These are phyloP conservation scores for Yarrowia bubula DNA, from an alignment of 805 yeast species.

Conservation along the genomic window DNA sequence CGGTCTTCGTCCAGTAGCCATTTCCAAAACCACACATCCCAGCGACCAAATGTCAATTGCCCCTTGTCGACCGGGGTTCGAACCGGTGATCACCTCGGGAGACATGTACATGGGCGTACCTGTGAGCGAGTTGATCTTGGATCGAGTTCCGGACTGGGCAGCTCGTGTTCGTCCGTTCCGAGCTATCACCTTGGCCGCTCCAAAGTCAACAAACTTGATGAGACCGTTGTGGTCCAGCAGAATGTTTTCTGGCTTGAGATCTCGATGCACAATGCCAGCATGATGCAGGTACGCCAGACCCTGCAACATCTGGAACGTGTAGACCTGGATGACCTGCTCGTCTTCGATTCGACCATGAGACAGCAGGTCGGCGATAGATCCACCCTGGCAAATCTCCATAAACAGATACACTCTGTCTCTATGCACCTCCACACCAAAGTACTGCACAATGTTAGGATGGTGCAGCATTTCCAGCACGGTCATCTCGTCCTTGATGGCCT, in stretches of 20 bases:
- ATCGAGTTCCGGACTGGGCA: conserved; percentile 32
- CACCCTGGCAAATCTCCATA: conserved; percentile 97
- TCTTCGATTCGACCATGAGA: conserved; percentile 95
- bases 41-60: conserved; percentile 91
- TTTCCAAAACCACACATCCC: conserved; percentile 93
- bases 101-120: conserved; percentile 99
- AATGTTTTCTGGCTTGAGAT: conserved; percentile 93
- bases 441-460: conserved; percentile 95
- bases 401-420: conserved; percentile 91
- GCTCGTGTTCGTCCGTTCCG: conserved; percentile 38
- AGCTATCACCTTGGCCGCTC: conserved; percentile 84
- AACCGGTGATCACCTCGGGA: conserved; percentile 90
- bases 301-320: conserved; percentile 88
- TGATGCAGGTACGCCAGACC: conserved; percentile 93
- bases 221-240: conserved; percentile 87
- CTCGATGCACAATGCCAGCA: conserved; percentile 94
- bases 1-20: conserved; percentile 95
- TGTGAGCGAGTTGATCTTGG: conserved; percentile 53
- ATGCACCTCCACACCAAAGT: conserved; percentile 96
- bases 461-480: conserved; percentile 89
- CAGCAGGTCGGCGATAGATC: conserved; percentile 79
- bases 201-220: conserved; percentile 94
- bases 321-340: conserved; percentile 86
- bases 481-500: conserved; percentile 93
- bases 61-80: conserved; percentile 57